These are phyloP conservation scores for Pseudogymnoascus sp. DNA, from an alignment of 2,329 filamentous ascomycete genomes.

Conservation along the genomic window DNA sequence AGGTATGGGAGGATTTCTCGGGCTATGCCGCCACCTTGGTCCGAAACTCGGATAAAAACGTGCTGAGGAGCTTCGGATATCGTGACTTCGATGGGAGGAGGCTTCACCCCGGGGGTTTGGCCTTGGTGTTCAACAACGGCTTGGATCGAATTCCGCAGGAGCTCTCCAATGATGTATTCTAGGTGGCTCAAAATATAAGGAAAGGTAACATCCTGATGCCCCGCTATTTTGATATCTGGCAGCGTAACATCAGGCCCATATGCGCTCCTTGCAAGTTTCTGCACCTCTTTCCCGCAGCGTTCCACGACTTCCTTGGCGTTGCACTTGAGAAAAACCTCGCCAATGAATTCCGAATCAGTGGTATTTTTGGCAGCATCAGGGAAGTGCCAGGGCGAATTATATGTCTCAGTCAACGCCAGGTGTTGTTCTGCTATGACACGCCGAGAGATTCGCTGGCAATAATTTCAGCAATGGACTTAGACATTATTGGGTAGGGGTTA, in stretches of 20 bases:
- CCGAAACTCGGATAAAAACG: constrained; percentile 92
- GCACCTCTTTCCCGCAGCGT: constrained; percentile 68
- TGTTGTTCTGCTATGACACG: constrained; percentile 97
- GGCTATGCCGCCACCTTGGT: constrained; percentile 87
- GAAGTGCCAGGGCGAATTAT: constrained; percentile 83
- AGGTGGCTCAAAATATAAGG: constrained; percentile 94
- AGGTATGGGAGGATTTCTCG: constrained; percentile 77
- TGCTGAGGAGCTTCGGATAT: constrained; percentile 92
- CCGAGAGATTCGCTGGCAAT: constrained; percentile 71
- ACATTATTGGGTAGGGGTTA: constrained; percentile 8
- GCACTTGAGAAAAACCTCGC: constrained; percentile 90
- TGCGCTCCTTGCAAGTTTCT: constrained; percentile 62
- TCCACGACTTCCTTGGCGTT: constrained; percentile 83
- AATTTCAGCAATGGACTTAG: not conserved
- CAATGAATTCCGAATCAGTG: constrained; percentile 73
- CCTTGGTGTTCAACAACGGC: constrained; percentile 72
- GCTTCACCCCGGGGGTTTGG: constrained; percentile 33
- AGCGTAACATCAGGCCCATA: constrained; percentile 64
- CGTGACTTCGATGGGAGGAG: constrained; percentile 84
- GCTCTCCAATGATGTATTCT: constrained; percentile 94
- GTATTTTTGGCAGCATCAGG: constrained; percentile 57
- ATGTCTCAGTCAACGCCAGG: constrained; percentile 87
- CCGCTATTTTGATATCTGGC: constrained; percentile 73
- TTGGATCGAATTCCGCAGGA: constrained; percentile 90
- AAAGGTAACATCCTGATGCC: constrained; percentile 83